Evolutionary conservation across 2,329 filamentous ascomycete species (phyloP), one percentile per base, ranked within the genome.

Genomic region (Alternaria sp.): DNA sequence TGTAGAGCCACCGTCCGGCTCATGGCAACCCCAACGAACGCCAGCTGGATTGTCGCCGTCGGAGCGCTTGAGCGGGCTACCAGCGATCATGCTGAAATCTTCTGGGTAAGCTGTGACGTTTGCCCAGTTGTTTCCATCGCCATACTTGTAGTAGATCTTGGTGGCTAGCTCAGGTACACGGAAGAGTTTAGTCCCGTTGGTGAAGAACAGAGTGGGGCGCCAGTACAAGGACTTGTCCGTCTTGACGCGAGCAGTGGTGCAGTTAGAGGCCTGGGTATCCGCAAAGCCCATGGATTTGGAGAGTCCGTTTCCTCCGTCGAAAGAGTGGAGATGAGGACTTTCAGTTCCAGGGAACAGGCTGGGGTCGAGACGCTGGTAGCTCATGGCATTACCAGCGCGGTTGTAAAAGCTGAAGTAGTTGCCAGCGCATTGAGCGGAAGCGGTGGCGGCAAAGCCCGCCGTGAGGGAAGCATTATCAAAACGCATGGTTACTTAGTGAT

Each of bases 371-470:
- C 73, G 68, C 63, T 77, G 72, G 51, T 75, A 74, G 65, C 68
- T 73, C 70, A 78, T 62, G 23, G 74, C 67, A 41, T 59, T 53
- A 29, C 73, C 73, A 40, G 48, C 61, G 50, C 75, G 75, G 60
- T 78, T 77, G 67, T 73, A 77, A 59, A 77, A 75, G 61, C 68
- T 72, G 67, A 78, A 78, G 60, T 78, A 78, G 44, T 74, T 67
- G n/a, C 76, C 76, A 53, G 60, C 58, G 67, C 75, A 77, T 53
- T 74, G 74, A 6, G 72, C 75, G 23, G 70, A 65, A 36, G 66
- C 71, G 11, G 72, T 73, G 54, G 70, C 70, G 50, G 70, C 70
- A 51, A 77, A 57, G 36, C 61, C 67, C 53, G 72, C 75, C 45
- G 72, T 69, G 36, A 75, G 57, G 21, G 69, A 63, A 41, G 71